phyloP scores from a whole-genome alignment of 208 protist genomes.

The Angomonas desouzai region DNA sequence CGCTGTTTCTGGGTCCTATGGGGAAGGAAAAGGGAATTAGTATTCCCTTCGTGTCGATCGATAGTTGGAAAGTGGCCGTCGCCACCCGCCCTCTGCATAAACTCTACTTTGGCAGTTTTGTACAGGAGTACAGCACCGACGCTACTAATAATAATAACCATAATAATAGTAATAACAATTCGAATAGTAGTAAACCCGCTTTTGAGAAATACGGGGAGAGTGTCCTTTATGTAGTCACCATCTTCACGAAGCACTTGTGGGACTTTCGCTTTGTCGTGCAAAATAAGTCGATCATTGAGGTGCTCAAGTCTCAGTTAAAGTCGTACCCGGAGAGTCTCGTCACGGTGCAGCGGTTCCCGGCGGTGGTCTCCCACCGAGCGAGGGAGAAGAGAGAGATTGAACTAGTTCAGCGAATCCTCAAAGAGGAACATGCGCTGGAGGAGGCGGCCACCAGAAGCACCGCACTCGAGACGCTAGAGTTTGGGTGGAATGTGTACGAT shows the following conservation, averaged over 20 bases:
- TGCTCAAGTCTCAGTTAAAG: slow-evolving; percentile 22
- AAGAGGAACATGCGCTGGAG: not conserved
- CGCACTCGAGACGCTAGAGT: slow-evolving; percentile 31
- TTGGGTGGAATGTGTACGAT: slow-evolving; percentile 80
- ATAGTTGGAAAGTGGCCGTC: slow-evolving; percentile 29
- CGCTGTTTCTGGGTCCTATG: slow-evolving; percentile 10
- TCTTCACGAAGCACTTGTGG: slow-evolving; percentile 50
- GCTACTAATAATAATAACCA: not conserved
- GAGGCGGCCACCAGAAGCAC: not conserved
- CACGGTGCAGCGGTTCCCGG: slow-evolving; percentile 39
- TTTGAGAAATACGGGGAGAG: not conserved
- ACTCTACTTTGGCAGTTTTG: slow-evolving; percentile 13
- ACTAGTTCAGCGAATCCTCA: not conserved
- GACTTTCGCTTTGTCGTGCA: slow-evolving; percentile 26
- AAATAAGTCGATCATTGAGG: slow-evolving; percentile 22
- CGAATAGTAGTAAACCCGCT: not conserved
- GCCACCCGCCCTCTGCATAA: slow-evolving; percentile 19
- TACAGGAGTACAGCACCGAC: not conserved
- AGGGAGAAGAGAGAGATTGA: slow-evolving; percentile 4
- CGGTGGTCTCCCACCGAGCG: slow-evolving; percentile 22
- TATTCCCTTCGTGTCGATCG: slow-evolving; percentile 56
- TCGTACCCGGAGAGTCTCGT: slow-evolving; percentile 13
- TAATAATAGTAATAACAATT: not conserved
- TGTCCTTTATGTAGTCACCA: slow-evolving; percentile 28
- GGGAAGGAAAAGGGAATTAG: slow-evolving; percentile 20